Percentiles rank a stretch among this genome's conserved stretches.
phyloP scores from a whole-genome alignment of 495 filamentous ascomycete species.

The Trichoderma gamsii region DNA sequence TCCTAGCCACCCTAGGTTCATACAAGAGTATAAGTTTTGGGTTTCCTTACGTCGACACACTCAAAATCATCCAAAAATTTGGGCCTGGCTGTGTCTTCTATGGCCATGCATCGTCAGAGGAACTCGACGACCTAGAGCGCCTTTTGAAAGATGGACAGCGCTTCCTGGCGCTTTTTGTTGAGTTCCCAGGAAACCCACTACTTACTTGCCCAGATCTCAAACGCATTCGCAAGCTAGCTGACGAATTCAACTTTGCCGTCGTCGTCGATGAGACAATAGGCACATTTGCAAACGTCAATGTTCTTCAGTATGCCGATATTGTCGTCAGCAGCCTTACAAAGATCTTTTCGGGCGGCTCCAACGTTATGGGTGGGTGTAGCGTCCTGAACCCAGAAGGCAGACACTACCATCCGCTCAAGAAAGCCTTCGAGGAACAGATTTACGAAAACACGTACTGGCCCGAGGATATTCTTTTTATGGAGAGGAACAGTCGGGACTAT shows the following conservation, averaged over 20 bases:
- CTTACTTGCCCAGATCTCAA: constrained; percentile 75
- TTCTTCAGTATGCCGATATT: constrained; percentile 81
- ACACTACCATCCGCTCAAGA: constrained; percentile 65
- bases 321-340: constrained; percentile 94
- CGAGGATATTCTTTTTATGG: constrained; percentile 89
- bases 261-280: constrained; percentile 95
- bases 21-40: constrained; percentile 69
- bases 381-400: constrained; percentile 75
- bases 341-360: constrained; percentile 93
- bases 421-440: constrained; percentile 53
- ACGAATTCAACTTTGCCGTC: constrained; percentile 80
- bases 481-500: constrained; percentile 94
- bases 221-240: constrained; percentile 72
- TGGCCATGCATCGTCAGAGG: constrained; percentile 71
- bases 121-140: constrained; percentile 79
- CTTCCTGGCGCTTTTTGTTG: constrained; percentile 83
- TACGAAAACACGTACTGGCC: constrained; percentile 83
- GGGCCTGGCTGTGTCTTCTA: constrained; percentile 89
- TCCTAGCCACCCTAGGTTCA: constrained; percentile 54
- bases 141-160: constrained; percentile 66
- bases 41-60: constrained; percentile 93
- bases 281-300: constrained; percentile 91
- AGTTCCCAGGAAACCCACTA: constrained; percentile 90
- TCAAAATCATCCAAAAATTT: constrained; percentile 93
- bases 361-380: constrained; percentile 92